phyloP scores from a whole-genome alignment of 441 rosid genomes.

The Gossypium davidsonii region DNA sequence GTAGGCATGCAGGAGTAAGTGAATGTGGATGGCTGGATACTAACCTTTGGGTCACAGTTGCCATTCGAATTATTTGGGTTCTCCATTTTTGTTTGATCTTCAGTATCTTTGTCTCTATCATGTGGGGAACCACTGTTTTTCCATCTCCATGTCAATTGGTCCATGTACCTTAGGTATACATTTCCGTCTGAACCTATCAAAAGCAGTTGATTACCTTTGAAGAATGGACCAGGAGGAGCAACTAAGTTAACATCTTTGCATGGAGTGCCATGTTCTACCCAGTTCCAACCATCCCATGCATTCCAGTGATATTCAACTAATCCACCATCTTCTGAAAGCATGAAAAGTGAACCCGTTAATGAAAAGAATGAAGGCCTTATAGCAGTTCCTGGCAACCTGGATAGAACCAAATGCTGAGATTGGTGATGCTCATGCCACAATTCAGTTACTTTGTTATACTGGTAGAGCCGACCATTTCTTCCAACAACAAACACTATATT shows the following conservation, averaged over 20 bases:
- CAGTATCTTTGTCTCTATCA: constrained; percentile 5
- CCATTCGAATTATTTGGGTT: constrained; percentile 18
- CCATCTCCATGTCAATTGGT: constrained; percentile 55
- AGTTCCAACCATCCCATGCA: constrained; percentile 54
- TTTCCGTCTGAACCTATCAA: constrained; percentile 59
- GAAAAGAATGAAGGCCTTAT: constrained; percentile 39
- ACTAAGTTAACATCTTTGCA: constrained; percentile 42
- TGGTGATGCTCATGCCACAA: constrained; percentile 70
- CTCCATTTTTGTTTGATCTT: constrained; percentile 19
- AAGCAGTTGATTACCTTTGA: constrained; percentile 41
- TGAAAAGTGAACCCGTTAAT: constrained; percentile 55
- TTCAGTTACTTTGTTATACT: constrained; percentile 58
- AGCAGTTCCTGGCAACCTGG: constrained; percentile 46
- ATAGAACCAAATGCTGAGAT: constrained; percentile 51
- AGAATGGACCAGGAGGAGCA: constrained; percentile 57
- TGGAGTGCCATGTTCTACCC: constrained; percentile 68
- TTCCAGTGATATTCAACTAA: constrained; percentile 69
- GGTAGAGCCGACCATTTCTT: constrained; percentile 45
- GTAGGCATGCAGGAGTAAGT: not conserved
- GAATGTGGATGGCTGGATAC: not conserved
- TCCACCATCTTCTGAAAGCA: constrained; percentile 55
- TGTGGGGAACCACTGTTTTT: constrained; percentile 45
- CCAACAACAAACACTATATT: constrained; percentile 50
- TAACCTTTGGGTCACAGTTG: constrained; percentile 49
- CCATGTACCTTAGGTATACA: constrained; percentile 55